Conservation (phyloP, 441 rosid species). For the Daphne laureola region DNA sequence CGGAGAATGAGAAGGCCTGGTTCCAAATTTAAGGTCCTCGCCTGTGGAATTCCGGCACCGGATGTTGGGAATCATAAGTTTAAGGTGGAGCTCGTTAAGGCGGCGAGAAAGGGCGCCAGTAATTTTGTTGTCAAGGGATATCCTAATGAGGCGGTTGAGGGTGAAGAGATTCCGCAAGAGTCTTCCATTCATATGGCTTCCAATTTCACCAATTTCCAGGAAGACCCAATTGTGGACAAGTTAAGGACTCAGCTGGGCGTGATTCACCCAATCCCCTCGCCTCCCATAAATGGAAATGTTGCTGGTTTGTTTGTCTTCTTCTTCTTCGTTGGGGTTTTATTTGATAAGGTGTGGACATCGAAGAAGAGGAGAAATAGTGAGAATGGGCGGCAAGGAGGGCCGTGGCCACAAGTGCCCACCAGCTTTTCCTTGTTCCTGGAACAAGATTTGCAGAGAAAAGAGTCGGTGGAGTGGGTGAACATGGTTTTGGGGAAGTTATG, state of each 20-base stretch:
- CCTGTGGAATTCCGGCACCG: constrained; percentile 23
- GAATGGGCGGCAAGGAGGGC: constrained; percentile 21
- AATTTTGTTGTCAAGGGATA: constrained; percentile 33
- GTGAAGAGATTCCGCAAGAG: constrained; percentile 22
- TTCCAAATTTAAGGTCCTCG: constrained; percentile 21
- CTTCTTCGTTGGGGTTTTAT: constrained; percentile 86
- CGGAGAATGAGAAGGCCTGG: constrained; percentile 20
- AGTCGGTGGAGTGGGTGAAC: constrained; percentile 97
- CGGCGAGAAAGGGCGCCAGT: constrained; percentile 27
- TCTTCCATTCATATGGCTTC: constrained; percentile 31
- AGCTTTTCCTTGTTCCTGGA: constrained; percentile 71
- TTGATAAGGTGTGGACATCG: constrained; percentile 78
- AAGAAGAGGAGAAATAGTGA: constrained; percentile 34
- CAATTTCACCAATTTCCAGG: constrained; percentile 50
- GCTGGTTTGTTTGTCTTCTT: constrained; percentile 65
- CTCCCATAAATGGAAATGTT: constrained; percentile 60
- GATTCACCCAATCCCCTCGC: constrained; percentile 86
- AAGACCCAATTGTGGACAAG: constrained; percentile 86
- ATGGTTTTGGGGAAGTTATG: constrained; percentile 94
- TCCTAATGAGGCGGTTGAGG: constrained; percentile 40
- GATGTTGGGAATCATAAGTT: constrained; percentile 16
- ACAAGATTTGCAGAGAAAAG: constrained; percentile 92
- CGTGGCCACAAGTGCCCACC: constrained; percentile 83
- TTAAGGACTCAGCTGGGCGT: constrained; percentile 85
- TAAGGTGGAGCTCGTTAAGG: constrained; percentile 21